phyloP scores from a whole-genome alignment of 768 basidiomycete species.

The Sporobolomyces roseus region DNA sequence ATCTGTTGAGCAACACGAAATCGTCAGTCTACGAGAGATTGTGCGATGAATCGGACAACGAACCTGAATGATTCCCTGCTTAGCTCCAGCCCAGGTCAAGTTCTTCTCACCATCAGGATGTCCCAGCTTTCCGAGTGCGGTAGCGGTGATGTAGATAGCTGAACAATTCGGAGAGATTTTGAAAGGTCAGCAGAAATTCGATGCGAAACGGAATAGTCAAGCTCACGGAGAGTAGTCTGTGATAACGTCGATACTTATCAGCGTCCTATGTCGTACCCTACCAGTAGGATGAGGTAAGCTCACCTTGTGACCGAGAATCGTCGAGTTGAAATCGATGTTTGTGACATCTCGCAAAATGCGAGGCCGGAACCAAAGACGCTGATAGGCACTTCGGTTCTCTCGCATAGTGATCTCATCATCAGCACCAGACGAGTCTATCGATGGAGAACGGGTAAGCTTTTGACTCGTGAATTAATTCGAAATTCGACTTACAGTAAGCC shows the following conservation, averaged over 20 bases:
- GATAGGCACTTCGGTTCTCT: constrained; percentile 69
- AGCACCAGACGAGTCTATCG: constrained; percentile 64
- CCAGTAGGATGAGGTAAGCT: constrained; percentile 41
- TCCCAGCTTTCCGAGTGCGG: constrained; percentile 83
- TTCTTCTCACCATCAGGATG: constrained; percentile 93
- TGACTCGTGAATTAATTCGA: neutral
- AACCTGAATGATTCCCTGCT: constrained; percentile 68
- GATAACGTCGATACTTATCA: neutral
- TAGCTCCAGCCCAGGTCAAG: constrained; percentile 80
- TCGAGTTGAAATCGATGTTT: constrained; percentile 62
- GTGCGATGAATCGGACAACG: constrained; percentile 20
- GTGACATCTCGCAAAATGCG: constrained; percentile 81
- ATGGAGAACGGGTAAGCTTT: constrained; percentile 54
- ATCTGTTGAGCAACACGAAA: constrained; percentile 45
- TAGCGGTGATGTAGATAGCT: constrained; percentile 67
- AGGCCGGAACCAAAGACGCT: constrained; percentile 83
- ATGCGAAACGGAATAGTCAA: no score
- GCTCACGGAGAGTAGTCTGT: constrained; percentile 9
- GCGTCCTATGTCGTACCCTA: no score
- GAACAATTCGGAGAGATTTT: neutral
- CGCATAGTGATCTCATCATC: constrained; percentile 49
- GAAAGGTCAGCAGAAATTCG: neutral
- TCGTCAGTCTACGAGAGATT: neutral
- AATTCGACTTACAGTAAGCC: constrained; percentile 60
- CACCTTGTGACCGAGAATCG: constrained; percentile 69